Evolutionary conservation across 495 filamentous ascomycete species (phyloP).

Genomic region (Astrothelium subdiscretum): DNA sequence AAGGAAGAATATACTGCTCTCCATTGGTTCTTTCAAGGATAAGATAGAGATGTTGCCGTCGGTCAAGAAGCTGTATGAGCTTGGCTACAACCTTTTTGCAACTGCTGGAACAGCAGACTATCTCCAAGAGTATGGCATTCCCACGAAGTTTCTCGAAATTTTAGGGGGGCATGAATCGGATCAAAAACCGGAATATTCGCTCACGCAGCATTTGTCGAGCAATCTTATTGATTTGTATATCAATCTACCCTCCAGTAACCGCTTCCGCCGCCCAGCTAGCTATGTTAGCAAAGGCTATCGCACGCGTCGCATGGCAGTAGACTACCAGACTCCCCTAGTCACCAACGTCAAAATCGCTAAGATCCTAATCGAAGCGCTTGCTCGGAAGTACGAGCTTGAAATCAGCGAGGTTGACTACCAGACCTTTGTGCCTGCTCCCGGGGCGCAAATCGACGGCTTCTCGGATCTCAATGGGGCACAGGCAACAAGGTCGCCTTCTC

Average conservation of each 20-base stretch:
- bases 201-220: constrained; percentile 89
- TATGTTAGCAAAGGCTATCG: constrained; percentile 97
- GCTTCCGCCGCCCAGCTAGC: constrained; percentile 86
- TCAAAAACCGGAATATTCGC: constrained; percentile 89
- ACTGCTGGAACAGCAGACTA: constrained; percentile 95
- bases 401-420: constrained; percentile 78
- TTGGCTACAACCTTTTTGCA: constrained; percentile 90
- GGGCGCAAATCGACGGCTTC: not conserved
- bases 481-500: constrained; percentile 34
- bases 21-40: constrained; percentile 94
- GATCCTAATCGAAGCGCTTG: constrained; percentile 87
- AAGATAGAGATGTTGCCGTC: constrained; percentile 95
- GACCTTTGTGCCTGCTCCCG: constrained; percentile 38
- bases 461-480: not conserved
- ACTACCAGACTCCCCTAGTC: constrained; percentile 93
- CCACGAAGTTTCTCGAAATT: constrained; percentile 83
- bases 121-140: constrained; percentile 78
- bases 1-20: constrained; percentile 86
- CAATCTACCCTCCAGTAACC: constrained; percentile 96
- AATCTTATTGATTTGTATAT: constrained; percentile 97
- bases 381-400: constrained; percentile 72
- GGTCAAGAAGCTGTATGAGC: constrained; percentile 69
- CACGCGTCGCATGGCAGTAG: constrained; percentile 93
- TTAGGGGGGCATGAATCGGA: constrained; percentile 55
- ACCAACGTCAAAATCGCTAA: constrained; percentile 99